Evolutionary conservation across 139 green algal species (phyloP), one percentile per base, ranked within the genome.

Genomic region (Mychonastes homosphaera): DNA sequence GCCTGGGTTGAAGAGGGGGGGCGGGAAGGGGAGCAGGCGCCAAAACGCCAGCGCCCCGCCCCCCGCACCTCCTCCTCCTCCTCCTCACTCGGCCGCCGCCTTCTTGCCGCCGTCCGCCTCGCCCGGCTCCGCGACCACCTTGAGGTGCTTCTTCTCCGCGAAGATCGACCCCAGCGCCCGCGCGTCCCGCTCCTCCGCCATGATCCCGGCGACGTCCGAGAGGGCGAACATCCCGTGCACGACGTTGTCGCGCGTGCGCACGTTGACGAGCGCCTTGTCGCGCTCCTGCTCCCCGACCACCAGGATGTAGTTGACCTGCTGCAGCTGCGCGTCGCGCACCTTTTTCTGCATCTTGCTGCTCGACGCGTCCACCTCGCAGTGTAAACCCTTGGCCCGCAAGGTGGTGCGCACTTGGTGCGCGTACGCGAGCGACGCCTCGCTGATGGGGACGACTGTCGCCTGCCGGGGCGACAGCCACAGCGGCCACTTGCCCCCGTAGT

Each of bases 251-350:
- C 89, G 76, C 12, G 89, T 97, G 69, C 89, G 86, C 53, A 97
- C 84, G 69, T 97, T 97, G 26, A 96, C 89, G 23, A 74, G 87
- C 35, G 53, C 27, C n/a, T 62, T 69, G 0, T 56, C 63, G 49
- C 72, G 73, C 73, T 95, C 87, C 64, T 83, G 48, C 75, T 92
- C 84, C 13, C 85, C 85, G 27, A 93, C 75, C 46, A 97, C 90
- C 52, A 97, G 75, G 67, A 97, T 97, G 76, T 96, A 97, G 84
- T 97, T 97, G 78, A 79, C 97, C 72, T 97, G 90, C 13, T 75
- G 77, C 33, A 97, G 72, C 77, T 97, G 91, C 24, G 90, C 91
- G 66, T 96, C 87, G 19, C 87, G 79, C 16, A 82, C 73, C 64
- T 82, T 96, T 78, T 98, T 98, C 79, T 97, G 82, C 82, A 98